Conservation (phyloP, 306 rosid genomes). For the Dalbergia cultrata region DNA sequence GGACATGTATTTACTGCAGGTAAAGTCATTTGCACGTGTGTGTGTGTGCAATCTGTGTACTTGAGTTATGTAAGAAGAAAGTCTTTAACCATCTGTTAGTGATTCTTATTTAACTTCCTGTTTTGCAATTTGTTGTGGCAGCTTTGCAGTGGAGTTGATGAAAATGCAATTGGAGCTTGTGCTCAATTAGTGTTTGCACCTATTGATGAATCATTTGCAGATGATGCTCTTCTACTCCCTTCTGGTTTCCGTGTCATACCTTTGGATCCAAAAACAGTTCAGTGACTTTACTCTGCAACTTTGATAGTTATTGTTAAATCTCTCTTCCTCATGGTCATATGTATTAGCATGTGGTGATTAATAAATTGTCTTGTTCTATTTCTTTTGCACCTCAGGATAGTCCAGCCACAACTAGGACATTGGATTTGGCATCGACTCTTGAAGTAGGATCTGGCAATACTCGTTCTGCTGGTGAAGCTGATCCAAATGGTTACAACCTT, state of each 20-base stretch:
- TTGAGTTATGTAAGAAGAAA: not conserved
- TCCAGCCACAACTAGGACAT: conserved; percentile 69
- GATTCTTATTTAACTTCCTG: not conserved
- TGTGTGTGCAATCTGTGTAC: not conserved
- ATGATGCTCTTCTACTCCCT: conserved; percentile 89
- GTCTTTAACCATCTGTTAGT: not conserved
- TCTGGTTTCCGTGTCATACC: conserved; percentile 98
- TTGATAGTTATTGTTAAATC: not conserved
- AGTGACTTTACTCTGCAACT: conserved; percentile 26
- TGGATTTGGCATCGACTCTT: conserved; percentile 92
- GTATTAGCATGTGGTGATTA: not conserved
- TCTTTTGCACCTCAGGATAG: conserved; percentile 64
- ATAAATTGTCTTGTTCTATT: conserved; percentile 15
- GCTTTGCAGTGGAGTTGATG: conserved; percentile 96
- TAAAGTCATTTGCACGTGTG: conserved; percentile 6
- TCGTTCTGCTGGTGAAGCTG: conserved; percentile 69
- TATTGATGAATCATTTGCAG: conserved; percentile 94
- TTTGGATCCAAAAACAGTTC: conserved; percentile 85
- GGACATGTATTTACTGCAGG: conserved; percentile 95
- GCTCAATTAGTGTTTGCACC: conserved; percentile 99
- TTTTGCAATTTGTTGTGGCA: conserved; percentile 45
- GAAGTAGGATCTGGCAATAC: conserved; percentile 80
- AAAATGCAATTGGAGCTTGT: conserved; percentile 85
- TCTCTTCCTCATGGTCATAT: not conserved
- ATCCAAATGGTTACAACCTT: conserved; percentile 64